phyloP scores from a whole-genome alignment of 129 eudicot genomes.

The Flaveria bidentis region DNA sequence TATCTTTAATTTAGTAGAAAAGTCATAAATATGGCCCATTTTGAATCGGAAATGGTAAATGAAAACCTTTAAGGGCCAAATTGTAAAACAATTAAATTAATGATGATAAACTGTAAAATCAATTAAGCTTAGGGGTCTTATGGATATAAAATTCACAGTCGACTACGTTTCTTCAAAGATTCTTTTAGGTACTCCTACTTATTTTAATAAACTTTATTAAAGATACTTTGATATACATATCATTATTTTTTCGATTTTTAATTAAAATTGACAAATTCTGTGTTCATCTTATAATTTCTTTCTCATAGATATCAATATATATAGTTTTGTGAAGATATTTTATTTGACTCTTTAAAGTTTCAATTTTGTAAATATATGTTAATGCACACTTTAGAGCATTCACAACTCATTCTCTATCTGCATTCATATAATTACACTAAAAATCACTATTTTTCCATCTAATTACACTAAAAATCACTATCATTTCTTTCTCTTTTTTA shows the following conservation, averaged over 20 bases:
- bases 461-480: too few relatives aligned
- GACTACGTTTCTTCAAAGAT: conserved; percentile 23
- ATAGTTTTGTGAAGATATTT: too few relatives aligned
- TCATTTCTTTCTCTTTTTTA: too few relatives aligned
- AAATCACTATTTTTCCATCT: too few relatives aligned
- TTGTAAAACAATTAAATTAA: neutral
- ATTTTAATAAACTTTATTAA: conserved; percentile 6
- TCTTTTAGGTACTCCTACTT: conserved; percentile 17
- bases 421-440: too few relatives aligned
- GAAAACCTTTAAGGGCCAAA: neutral
- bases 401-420: too few relatives aligned
- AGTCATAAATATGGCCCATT: too few relatives aligned
- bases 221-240: conserved; percentile 21
- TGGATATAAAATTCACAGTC: conserved; percentile 13
- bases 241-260: conserved; percentile 8
- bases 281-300: neutral
- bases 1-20: too few relatives aligned
- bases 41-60: too few relatives aligned
- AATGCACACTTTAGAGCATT: too few relatives aligned
- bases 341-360: too few relatives aligned
- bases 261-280: conserved; percentile 9
- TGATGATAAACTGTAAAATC: conserved; percentile 9
- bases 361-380: too few relatives aligned
- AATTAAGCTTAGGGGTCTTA: conserved; percentile 18
- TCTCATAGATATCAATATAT: neutral